These are phyloP conservation scores for Aspergillus niger DNA, from an alignment of 2,329 filamentous ascomycete genomes.

Conservation along the genomic window DNA sequence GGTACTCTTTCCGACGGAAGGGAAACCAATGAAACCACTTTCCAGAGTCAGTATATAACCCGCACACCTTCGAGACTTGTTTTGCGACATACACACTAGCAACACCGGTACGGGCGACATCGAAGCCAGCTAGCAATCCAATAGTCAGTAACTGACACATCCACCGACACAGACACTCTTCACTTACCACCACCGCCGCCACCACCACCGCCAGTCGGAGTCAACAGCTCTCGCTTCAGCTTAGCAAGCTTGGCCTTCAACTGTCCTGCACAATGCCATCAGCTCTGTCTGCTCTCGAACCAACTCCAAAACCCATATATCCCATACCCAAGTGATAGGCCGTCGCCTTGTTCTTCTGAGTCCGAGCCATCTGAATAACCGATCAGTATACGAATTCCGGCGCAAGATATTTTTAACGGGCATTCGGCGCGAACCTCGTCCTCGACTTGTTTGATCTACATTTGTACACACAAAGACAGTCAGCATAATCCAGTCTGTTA, in stretches of 20 bases:
- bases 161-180: conserved; percentile 17
- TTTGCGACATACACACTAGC: conserved; percentile 69
- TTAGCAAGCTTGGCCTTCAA: conserved; percentile 98
- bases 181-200: conserved; percentile 64
- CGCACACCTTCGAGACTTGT: neutral
- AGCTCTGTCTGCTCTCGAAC: conserved; percentile 22
- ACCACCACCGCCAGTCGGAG: conserved; percentile 75
- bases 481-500: conserved; percentile 29
- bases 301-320: neutral
- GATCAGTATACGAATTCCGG: conserved; percentile 16
- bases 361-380: conserved; percentile 76
- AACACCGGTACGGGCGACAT: conserved; percentile 96
- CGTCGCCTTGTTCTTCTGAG: conserved; percentile 96
- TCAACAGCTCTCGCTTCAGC: conserved; percentile 92
- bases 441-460: conserved; percentile 94
- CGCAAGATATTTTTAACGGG: neutral
- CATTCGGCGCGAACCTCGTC: conserved; percentile 67
- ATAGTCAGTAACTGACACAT: conserved; percentile 3
- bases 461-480: conserved; percentile 21
- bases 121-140: conserved; percentile 70
- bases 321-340: conserved; percentile 78
- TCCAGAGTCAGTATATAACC: conserved; percentile 17
- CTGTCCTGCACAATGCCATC: conserved; percentile 58
- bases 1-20: conserved; percentile 97
- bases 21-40: conserved; percentile 91